Conservation (phyloP, 2,329 filamentous ascomycete species). For the Intubia oerlemansii region DNA sequence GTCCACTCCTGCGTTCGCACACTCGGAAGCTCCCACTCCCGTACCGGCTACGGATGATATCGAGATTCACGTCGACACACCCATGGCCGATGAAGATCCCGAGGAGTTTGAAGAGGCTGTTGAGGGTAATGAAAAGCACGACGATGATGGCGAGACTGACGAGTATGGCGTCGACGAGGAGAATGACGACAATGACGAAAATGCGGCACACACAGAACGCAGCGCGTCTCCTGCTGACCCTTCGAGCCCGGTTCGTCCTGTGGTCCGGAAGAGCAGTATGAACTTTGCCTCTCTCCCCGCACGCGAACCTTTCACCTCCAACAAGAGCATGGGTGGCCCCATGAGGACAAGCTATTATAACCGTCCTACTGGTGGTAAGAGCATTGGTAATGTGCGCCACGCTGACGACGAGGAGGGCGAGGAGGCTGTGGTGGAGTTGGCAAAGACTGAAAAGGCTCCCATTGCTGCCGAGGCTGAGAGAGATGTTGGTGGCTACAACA, state of each 20-base stretch:
- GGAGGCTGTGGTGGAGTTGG: too few relatives aligned
- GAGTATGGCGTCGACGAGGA: too few relatives aligned
- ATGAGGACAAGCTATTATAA: slow-evolving; percentile 51
- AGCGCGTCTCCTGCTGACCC: slow-evolving; percentile 31
- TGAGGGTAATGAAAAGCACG: too few relatives aligned
- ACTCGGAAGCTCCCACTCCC: too few relatives aligned
- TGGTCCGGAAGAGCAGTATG: slow-evolving; percentile 81
- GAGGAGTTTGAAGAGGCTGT: too few relatives aligned
- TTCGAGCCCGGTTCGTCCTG: slow-evolving; percentile 53
- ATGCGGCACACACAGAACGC: neutral
- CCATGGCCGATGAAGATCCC: too few relatives aligned
- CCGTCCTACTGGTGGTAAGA: slow-evolving; percentile 52
- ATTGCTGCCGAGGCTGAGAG: slow-evolving; percentile 21
- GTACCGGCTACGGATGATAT: too few relatives aligned
- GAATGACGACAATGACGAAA: neutral
- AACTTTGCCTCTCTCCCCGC: slow-evolving; percentile 87
- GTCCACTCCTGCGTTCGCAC: too few relatives aligned
- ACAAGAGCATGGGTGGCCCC: slow-evolving; percentile 51
- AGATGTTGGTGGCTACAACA: slow-evolving; percentile 43
- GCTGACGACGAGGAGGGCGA: slow-evolving; percentile 22
- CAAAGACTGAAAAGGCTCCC: too few relatives aligned
- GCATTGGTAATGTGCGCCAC: slow-evolving; percentile 30
- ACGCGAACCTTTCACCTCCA: slow-evolving; percentile 63
- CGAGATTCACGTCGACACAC: too few relatives aligned
- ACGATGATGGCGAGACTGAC: too few relatives aligned